These are phyloP conservation scores for Jamesozyma hellenica DNA, from an alignment of 805 yeast species.

Conservation along the genomic window DNA sequence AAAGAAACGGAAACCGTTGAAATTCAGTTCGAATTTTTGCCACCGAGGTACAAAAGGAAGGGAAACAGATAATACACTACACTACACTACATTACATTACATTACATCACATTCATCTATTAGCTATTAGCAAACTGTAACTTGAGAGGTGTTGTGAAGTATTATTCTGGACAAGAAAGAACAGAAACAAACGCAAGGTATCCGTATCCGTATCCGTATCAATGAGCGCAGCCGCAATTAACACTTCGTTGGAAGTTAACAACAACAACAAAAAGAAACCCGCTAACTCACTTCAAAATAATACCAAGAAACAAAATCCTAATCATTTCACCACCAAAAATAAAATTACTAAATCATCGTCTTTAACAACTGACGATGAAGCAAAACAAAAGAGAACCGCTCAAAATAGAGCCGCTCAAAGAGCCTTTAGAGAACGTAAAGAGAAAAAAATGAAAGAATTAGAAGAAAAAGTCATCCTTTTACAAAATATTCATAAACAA, in stretches of 20 bases:
- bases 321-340: not conserved
- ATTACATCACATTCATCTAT: too few species aligned
- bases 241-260: conserved; percentile 12
- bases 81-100: too few species aligned
- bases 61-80: too few species aligned
- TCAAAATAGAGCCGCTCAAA: conserved; percentile 93
- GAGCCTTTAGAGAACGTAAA: conserved; percentile 92
- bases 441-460: conserved; percentile 78
- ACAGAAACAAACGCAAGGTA: too few species aligned
- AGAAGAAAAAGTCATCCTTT: conserved; percentile 63
- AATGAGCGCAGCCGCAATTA: conserved; percentile 9
- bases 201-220: not conserved
- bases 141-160: too few species aligned
- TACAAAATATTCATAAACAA: conserved; percentile 62
- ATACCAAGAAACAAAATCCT: not conserved
- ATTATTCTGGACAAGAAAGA: too few species aligned
- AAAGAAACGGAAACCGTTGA: too few species aligned
- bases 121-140: too few species aligned
- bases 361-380: conserved; percentile 38
- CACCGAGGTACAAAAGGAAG: too few species aligned
- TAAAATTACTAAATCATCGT: conserved; percentile 49
- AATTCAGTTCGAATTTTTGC: too few species aligned
- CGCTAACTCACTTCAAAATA: not conserved
- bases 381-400: conserved; percentile 86
- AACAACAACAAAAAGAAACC: not conserved